Evolutionary conservation across 1,139 yeast genomes (phyloP).

Genomic region (Eremothecium sinecaudum): DNA sequence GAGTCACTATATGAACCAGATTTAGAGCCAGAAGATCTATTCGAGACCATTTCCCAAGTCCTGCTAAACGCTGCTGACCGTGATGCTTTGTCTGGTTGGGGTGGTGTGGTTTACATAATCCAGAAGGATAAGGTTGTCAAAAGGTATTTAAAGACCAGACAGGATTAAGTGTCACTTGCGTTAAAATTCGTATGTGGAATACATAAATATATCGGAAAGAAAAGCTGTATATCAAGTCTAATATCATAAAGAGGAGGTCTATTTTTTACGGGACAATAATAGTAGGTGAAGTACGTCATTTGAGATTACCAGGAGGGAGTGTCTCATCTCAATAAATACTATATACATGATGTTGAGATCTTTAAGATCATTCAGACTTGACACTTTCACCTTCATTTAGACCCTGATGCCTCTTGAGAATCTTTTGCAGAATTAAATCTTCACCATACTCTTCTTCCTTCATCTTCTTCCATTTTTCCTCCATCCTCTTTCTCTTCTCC

Average conservation of each 20-base stretch:
- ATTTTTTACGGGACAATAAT: too few species aligned
- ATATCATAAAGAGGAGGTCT: not conserved
- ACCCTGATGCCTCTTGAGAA: constrained; percentile 41
- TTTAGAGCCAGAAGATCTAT: constrained; percentile 88
- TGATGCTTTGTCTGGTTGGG: constrained; percentile 98
- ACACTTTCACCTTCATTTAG: not conserved
- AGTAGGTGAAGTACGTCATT: too few species aligned
- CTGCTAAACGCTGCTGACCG: constrained; percentile 91
- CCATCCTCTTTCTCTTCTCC: constrained; percentile 47
- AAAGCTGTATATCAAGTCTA: constrained; percentile 1
- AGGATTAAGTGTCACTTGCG: constrained; percentile 44
- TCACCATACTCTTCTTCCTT: constrained; percentile 79
- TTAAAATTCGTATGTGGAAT: constrained; percentile 4
- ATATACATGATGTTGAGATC: too few species aligned
- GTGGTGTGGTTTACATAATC: constrained; percentile 87
- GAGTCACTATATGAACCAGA: constrained; percentile 93
- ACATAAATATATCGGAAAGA: constrained; percentile 2
- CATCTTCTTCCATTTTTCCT: constrained; percentile 47
- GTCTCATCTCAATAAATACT: too few species aligned
- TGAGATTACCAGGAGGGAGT: too few species aligned
- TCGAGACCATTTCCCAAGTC: constrained; percentile 93
- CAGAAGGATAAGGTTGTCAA: constrained; percentile 87
- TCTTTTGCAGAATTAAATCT: constrained; percentile 58
- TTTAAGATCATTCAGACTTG: too few species aligned
- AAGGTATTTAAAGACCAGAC: constrained; percentile 85